Percentiles rank a stretch among this genome's conserved stretches.
These are phyloP conservation scores for Amanita molliuscula DNA, from an alignment of 768 basidiomycete species.

Conservation along the genomic window DNA sequence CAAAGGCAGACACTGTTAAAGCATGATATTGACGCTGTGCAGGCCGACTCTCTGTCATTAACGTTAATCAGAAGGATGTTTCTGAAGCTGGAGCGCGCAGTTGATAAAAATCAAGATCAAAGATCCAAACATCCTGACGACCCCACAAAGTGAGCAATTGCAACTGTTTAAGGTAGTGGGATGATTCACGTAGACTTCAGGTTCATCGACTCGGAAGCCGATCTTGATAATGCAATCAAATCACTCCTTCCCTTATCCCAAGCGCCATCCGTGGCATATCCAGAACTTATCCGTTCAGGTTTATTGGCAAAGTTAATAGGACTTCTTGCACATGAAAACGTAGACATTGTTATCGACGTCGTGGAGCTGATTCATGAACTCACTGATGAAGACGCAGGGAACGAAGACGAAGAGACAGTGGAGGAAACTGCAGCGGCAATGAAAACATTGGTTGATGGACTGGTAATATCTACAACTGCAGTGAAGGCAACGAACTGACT, in stretches of 20 bases:
- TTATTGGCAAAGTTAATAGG: conserved; percentile 63
- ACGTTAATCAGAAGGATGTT: conserved; percentile 65
- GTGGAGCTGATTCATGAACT: conserved; percentile 89
- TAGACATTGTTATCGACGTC: conserved; percentile 94
- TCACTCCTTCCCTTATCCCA: conserved; percentile 84
- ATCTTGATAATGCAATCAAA: conserved; percentile 83
- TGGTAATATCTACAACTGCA: conserved; percentile 42
- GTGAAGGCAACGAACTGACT: conserved; percentile 1
- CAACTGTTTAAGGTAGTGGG: background rate
- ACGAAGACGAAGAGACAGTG: conserved; percentile 61
- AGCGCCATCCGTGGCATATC: conserved; percentile 72
- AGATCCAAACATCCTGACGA: conserved; percentile 92
- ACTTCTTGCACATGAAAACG: conserved; percentile 90
- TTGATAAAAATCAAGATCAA: conserved; percentile 93
- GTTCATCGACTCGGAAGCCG: conserved; percentile 98
- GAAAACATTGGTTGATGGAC: conserved; percentile 60
- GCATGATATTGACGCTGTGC: conserved; percentile 12
- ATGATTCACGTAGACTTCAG: conserved; percentile 28
- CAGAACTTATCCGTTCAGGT: conserved; percentile 77
- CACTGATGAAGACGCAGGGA: conserved; percentile 92
- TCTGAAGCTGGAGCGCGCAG: conserved; percentile 75
- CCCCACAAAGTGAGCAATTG: conserved; percentile 62
- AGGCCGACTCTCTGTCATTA: conserved; percentile 62
- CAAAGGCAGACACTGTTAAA: conserved; percentile 9
- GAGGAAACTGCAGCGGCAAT: conserved; percentile 55